Evolutionary conservation across 164 flowering plant species (phyloP), one percentile per base, ranked within the genome.

Genomic region (Akebia trifoliata): DNA sequence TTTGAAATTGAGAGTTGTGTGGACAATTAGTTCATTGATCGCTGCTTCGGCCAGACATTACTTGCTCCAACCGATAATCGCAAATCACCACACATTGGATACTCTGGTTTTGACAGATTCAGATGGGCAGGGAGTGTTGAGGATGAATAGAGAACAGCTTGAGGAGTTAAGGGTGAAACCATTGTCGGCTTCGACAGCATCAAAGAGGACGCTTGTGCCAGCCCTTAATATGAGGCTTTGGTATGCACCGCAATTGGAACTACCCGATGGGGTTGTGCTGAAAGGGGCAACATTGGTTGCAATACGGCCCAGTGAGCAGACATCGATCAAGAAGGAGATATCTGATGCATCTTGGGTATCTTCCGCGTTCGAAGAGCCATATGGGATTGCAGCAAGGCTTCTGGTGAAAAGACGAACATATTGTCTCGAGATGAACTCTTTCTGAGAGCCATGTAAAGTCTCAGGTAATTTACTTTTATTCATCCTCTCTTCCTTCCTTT

Each of bases 371-470:
- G 74, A 73, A 32, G 74, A 58, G 53, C 74, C 74, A 1, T 66
- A 22, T 52, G 65, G 59, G 48, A 52, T 71, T 14, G 77, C 73
- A 42, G 77, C 62, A 3, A 73, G 62, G 74, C 56, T 60, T 58
- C 54, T 73, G 62, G 57, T 66, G 28, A 73, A 66, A 40, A 59
- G 74, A 8, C 57, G 74, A 62, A 73, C 74, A 22, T 73, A 69
- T 30, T 35, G 55, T 14, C 47, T 64, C 12, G 63, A 58, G 46
- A 57, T 64, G 62, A 58, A 57, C 14, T 39, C 47, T 0, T 55
- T 55, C 35, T 55, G 34, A 37, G 57, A 21, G 26, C 14, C 14
- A 36, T 12, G 24, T 29, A 30, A 15, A 31, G 55, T 43, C 37
- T 3, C 30, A 21, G 57, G 43, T 53, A 53, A 53, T n/a, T n/a